phyloP scores from a whole-genome alignment of 441 rosid species.

The Arabidopsis lyrata region DNA sequence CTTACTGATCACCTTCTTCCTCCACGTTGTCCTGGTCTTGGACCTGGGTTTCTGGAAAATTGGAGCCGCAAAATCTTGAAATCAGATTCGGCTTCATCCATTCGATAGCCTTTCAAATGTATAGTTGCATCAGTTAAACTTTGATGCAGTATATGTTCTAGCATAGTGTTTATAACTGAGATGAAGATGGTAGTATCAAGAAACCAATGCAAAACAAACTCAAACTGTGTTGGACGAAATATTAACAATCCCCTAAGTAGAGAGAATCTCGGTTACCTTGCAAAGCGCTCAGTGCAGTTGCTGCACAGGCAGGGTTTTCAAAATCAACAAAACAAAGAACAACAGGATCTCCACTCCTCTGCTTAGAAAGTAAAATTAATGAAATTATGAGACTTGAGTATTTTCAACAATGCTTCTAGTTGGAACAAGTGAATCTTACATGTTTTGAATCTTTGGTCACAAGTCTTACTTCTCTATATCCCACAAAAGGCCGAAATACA shows the following conservation, averaged over 20 bases:
- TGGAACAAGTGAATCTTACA: conserved; percentile 47
- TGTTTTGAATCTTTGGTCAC: conserved; percentile 78
- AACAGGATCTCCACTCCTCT: conserved; percentile 86
- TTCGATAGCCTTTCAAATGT: conserved; percentile 63
- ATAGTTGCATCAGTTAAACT: conserved; percentile 2
- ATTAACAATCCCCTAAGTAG: background rate
- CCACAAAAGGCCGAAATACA: conserved; percentile 79
- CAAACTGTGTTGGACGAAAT: conserved; percentile 1
- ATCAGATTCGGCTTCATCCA: conserved; percentile 72
- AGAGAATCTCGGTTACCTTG: conserved; percentile 60
- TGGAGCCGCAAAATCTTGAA: conserved; percentile 74
- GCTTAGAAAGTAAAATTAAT: conserved; percentile 33
- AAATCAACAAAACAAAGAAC: conserved; percentile 91
- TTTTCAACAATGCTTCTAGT: conserved; percentile 1
- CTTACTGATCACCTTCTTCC: conserved; percentile 55
- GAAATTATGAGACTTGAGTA: background rate
- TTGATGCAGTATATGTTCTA: background rate
- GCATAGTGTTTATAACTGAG: conserved; percentile 10
- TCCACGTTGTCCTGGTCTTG: conserved; percentile 66
- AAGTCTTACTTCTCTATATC: conserved; percentile 80
- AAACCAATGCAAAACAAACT: conserved; percentile 9
- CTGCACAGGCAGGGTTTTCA: conserved; percentile 82
- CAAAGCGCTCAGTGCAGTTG: conserved; percentile 86
- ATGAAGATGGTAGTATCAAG: conserved; percentile 12
- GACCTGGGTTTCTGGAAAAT: conserved; percentile 75